Conservation (phyloP, 768 basidiomycete species). For the Cubamyces lactineus region DNA sequence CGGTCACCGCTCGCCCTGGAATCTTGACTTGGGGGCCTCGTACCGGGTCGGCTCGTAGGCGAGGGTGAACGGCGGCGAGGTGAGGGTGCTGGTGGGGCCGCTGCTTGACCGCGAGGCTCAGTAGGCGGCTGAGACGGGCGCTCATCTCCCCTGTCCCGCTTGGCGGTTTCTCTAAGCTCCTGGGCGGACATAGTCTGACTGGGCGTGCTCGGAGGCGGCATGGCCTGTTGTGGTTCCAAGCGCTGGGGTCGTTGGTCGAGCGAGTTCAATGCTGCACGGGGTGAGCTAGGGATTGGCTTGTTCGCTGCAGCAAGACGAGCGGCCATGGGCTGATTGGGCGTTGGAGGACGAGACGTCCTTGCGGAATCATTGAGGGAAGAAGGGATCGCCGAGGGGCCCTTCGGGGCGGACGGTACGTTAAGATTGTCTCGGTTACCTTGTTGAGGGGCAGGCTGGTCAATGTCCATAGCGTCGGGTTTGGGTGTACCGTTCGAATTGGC, state of each 20-base stretch:
- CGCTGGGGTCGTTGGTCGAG: slow-evolving; percentile 7
- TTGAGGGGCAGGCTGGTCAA: slow-evolving; percentile 30
- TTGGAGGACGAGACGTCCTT: slow-evolving; percentile 13
- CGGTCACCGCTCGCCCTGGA: slow-evolving; percentile 74
- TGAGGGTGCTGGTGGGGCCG: slow-evolving; percentile 54
- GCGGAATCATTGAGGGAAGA: background rate
- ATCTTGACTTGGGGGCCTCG: slow-evolving; percentile 70
- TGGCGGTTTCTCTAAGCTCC: slow-evolving; percentile 79
- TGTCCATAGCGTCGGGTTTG: slow-evolving; percentile 39
- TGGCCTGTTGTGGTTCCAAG: slow-evolving; percentile 46
- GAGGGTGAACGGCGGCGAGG: slow-evolving; percentile 66
- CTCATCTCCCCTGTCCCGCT: slow-evolving; percentile 51
- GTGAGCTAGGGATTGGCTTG: slow-evolving; percentile 16
- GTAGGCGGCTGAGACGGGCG: slow-evolving; percentile 33
- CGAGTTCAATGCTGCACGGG: slow-evolving; percentile 8
- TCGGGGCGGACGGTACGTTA: background rate
- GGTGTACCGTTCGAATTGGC: slow-evolving; percentile 18
- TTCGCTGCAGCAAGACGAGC: slow-evolving; percentile 11
- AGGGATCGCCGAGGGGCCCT: slow-evolving; percentile 5
- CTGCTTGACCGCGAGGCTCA: slow-evolving; percentile 51
- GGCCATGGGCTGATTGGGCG: slow-evolving; percentile 20
- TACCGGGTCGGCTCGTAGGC: slow-evolving; percentile 66
- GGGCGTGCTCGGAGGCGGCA: slow-evolving; percentile 80
- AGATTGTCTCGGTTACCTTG: background rate
- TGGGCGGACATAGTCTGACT: slow-evolving; percentile 81